Base-by-base conservation (phyloP, 345 rosid species). In the Excoecaria cochinchinensis region DNA sequence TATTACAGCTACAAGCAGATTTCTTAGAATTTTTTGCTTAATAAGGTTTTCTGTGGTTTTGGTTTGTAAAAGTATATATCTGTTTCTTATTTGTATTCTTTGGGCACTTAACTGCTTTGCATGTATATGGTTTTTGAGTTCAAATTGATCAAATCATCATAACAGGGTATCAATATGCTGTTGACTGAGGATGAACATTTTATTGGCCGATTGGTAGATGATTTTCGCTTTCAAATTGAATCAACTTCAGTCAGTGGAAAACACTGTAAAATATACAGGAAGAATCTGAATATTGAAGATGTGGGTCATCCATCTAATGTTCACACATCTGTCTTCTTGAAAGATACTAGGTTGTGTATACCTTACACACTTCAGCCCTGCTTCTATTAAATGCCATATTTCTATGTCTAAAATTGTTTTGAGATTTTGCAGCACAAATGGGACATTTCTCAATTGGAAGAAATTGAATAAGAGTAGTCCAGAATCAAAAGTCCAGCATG, bases 381-480 rank as follows among this genome's bases (percentile, higher is more conserved):
- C 7, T 65, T 53, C 53, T 17, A 16, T 25, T 21, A 17, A 22
- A 15, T 13, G 46, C 44, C 3, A 8, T 42, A 40, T 66, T 65
- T 62, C 24, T 24, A 61, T 78, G 39, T 50, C n/a, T 31, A 40
- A 57, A 66, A 44, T 17, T 4, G 40, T 22, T 31, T 39, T 44
- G 60, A 7, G 53, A 63, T 55, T 63, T 80, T 72, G 71, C 81
- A 95, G 99, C 87, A 85, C 94, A 12, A 95, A 93, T 70, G 99
- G 99, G 60, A 93, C 98, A 1, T 93, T 72, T 82, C 82, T 89
- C 71, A 95, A 93, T 24, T 93, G 98, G 97, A 88, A 85, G 81
- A 91, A 77, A 85, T 68, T 95, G 87, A 82, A 62, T 73, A 95
- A 90, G 89, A 87, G 83, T 55, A 75, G 86, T 25, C 86, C 91